These are phyloP conservation scores for Coemansia sp. DNA, from an alignment of 192 early-diverging fungal species.

Conservation along the genomic window DNA sequence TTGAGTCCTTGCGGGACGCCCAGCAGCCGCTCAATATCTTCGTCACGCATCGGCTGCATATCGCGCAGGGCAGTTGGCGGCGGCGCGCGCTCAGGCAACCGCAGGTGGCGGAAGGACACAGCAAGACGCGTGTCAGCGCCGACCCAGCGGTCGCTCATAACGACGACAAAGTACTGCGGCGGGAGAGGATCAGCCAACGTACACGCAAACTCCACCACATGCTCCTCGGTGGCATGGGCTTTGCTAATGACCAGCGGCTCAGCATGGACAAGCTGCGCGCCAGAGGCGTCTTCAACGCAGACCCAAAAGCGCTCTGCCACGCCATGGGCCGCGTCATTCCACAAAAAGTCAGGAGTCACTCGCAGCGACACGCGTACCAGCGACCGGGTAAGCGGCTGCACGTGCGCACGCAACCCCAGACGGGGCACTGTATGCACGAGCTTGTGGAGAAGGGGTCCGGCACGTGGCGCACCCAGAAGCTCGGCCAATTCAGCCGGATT, in stretches of 20 bases:
- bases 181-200: constrained; percentile 90
- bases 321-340: constrained; percentile 87
- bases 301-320: constrained; percentile 92
- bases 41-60: constrained; percentile 81
- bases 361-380: constrained; percentile 89
- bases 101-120: constrained; percentile 91
- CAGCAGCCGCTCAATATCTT: constrained; percentile 65
- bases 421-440: constrained; percentile 94
- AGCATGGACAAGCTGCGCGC: constrained; percentile 83
- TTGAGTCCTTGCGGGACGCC: constrained; percentile 63
- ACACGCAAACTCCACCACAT: constrained; percentile 87
- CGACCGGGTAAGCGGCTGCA: constrained; percentile 92
- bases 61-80: constrained; percentile 96
- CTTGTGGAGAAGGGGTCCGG: constrained; percentile 88
- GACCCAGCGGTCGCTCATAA: constrained; percentile 96
- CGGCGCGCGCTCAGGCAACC: constrained; percentile 89
- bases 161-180: constrained; percentile 94
- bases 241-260: constrained; percentile 92
- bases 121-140: constrained; percentile 89
- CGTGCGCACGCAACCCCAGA: constrained; percentile 84
- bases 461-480: constrained; percentile 80
- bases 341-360: constrained; percentile 93
- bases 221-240: constrained; percentile 81
- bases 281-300: constrained; percentile 92
- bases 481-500: constrained; percentile 92